phyloP scores from a whole-genome alignment of 345 rosid species.

The Eucalyptus coolabah region DNA sequence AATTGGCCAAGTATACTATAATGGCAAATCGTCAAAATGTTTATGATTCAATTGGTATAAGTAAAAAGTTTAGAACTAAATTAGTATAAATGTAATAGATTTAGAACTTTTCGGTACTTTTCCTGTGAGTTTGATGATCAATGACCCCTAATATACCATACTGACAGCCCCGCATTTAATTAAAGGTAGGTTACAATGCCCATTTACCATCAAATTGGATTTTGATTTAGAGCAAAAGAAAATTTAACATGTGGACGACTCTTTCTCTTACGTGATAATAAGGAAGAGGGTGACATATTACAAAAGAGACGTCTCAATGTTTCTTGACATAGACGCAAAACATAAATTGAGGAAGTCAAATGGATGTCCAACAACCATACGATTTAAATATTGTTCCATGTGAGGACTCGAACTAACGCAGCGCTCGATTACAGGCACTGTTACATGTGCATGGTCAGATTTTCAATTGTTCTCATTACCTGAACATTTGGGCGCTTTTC shows the following conservation, averaged over 20 bases:
- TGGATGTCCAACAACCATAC: not conserved
- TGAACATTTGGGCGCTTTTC: not conserved
- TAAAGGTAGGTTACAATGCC: not conserved
- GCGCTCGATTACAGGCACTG: not conserved
- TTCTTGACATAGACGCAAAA: not conserved
- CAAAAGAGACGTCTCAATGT: not conserved
- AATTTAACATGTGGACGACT: not conserved
- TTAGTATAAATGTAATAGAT: too few relatives aligned
- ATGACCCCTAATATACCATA: not conserved
- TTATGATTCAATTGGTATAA: too few relatives aligned
- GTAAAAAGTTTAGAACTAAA: too few relatives aligned
- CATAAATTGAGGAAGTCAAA: not conserved
- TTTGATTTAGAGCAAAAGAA: not conserved
- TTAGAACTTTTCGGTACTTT: not conserved
- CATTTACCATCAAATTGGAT: not conserved
- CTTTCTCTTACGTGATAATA: not conserved
- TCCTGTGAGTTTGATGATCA: not conserved
- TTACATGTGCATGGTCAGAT: not conserved
- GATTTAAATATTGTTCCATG: not conserved
- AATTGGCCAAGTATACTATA: too few relatives aligned
- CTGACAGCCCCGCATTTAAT: not conserved
- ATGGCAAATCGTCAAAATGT: not conserved
- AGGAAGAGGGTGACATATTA: not conserved
- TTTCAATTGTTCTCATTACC: not conserved
- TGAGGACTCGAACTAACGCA: not conserved